Conservation (phyloP, 352 stramenopile genomes). For the Saprolegnia parasitica region DNA sequence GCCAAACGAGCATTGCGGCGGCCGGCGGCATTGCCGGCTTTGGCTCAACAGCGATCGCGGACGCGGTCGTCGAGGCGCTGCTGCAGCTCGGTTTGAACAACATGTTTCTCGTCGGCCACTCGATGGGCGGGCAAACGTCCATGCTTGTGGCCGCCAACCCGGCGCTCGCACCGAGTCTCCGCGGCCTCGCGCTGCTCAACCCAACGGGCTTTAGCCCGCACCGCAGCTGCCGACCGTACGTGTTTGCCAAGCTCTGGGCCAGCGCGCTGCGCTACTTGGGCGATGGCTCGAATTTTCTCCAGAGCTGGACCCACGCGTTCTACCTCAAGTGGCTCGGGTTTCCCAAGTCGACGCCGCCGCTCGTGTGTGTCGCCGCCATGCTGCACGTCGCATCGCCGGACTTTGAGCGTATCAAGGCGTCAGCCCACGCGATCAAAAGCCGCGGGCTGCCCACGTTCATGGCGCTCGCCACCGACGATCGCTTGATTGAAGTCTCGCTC, state of each 20-base stretch:
- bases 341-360: not conserved
- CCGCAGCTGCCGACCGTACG: too few species aligned
- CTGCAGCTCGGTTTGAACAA: not conserved
- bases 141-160: constrained; percentile 4
- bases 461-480: not conserved
- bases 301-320: not conserved
- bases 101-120: constrained; percentile 2
- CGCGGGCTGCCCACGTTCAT: not conserved
- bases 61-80: not conserved
- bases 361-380: too few species aligned
- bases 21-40: not conserved
- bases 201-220: not conserved
- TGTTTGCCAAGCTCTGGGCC: not conserved
- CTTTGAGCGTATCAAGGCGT: not conserved
- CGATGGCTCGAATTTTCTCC: not conserved
- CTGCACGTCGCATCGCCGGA: not conserved
- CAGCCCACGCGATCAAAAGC: not conserved
- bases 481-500: not conserved
- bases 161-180: not conserved
- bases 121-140: constrained; percentile 1
- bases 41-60: not conserved
- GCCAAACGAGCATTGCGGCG: not conserved
- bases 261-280: not conserved
- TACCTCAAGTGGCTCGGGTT: not conserved
- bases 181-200: constrained; percentile 16